These are phyloP conservation scores for Diplodia mutila DNA, from an alignment of 2,329 filamentous ascomycete species.

Conservation along the genomic window DNA sequence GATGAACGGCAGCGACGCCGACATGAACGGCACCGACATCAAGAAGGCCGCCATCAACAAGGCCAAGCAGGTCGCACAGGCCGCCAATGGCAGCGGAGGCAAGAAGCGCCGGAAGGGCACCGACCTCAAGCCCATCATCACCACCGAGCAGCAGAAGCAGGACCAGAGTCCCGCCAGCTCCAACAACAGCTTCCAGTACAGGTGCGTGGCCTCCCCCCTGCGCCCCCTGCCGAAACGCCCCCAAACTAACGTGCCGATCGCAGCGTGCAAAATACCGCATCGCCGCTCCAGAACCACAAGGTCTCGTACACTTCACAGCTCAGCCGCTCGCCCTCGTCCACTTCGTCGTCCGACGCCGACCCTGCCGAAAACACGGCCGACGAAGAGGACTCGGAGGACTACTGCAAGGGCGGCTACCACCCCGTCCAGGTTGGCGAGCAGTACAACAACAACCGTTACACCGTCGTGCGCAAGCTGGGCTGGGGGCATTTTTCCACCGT, in stretches of 20 bases:
- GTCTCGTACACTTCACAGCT: conserved; percentile 58
- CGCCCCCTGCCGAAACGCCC: conserved; percentile 10
- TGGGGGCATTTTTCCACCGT: conserved; percentile 99
- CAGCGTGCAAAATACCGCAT: conserved; percentile 55
- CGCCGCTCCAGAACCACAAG: conserved; percentile 50
- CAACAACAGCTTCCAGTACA: conserved; percentile 42
- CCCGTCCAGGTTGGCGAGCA: conserved; percentile 92
- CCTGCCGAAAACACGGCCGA: conserved; percentile 89
- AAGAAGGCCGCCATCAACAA: conserved; percentile 68
- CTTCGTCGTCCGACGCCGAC: conserved; percentile 76
- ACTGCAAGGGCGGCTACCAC: conserved; percentile 98
- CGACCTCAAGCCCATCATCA: conserved; percentile 74
- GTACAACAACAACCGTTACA: conserved; percentile 97
- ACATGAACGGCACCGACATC: conserved; percentile 66
- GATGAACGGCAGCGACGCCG: conserved; percentile 19
- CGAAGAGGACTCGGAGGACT: conserved; percentile 98
- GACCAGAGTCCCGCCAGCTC: conserved; percentile 48
- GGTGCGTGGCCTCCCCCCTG: conserved; percentile 39
- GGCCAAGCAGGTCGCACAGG: conserved; percentile 67
- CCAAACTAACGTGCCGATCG: conserved; percentile 20
- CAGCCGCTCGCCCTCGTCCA: conserved; percentile 75
- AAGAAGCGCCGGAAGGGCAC: conserved; percentile 79
- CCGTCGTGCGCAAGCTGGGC: conserved; percentile 91
- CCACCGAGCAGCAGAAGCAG: conserved; percentile 62
- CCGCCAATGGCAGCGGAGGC: conserved; percentile 58